A percentile compares a stretch with the other conserved stretches of the same genome.
Conservation (phyloP, 2,329 filamentous ascomycete species). For the Alternaria tenuissima region DNA sequence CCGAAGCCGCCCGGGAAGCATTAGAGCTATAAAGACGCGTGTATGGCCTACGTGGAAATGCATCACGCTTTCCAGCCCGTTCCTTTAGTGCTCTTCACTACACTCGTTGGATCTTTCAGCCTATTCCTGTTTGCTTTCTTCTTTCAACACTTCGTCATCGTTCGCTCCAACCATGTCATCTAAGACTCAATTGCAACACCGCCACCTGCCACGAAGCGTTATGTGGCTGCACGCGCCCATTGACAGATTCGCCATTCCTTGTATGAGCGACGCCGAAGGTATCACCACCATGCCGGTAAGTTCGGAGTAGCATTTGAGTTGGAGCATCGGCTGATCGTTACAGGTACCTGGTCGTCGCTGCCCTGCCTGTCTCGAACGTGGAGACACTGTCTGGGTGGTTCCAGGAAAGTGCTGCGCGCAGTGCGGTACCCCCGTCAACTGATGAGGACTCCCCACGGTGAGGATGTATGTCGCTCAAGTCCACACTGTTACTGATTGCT, state of each 20-base stretch:
- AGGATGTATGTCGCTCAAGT: not conserved
- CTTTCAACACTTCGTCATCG: not conserved
- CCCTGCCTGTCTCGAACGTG: constrained; percentile 51
- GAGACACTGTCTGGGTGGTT: constrained; percentile 53
- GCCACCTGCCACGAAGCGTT: not conserved
- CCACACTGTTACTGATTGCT: constrained; percentile 8
- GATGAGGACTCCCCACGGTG: constrained; percentile 15
- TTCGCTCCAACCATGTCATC: not conserved
- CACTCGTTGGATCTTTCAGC: not conserved
- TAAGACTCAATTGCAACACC: not conserved
- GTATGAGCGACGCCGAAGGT: constrained; percentile 41
- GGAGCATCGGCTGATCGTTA: constrained; percentile 1
- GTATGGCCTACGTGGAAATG: not conserved
- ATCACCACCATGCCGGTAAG: constrained; percentile 47
- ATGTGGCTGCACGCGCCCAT: constrained; percentile 42
- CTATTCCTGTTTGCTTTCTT: not conserved
- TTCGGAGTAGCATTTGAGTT: not conserved
- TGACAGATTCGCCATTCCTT: constrained; percentile 36
- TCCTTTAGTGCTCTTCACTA: not conserved
- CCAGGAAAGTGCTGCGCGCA: constrained; percentile 51
- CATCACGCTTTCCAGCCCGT: constrained; percentile 3
- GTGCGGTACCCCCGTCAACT: constrained; percentile 53
- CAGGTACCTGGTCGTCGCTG: constrained; percentile 53
- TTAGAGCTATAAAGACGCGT: constrained; percentile 22
- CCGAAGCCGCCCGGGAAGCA: constrained; percentile 5